phyloP scores from a whole-genome alignment of 306 rosid genomes.

The Cucumis melo region DNA sequence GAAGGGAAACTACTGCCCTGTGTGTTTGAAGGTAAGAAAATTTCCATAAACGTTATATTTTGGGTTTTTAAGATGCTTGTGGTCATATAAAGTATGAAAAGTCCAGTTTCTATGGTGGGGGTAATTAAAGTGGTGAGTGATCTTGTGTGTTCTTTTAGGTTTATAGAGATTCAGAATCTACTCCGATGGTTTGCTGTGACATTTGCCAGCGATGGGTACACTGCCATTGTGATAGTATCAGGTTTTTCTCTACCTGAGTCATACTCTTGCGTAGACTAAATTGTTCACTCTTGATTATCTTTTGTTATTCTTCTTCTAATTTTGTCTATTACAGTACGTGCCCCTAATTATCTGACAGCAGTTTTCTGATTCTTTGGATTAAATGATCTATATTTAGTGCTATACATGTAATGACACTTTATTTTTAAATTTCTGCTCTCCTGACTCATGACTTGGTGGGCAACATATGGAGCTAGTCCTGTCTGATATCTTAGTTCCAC shows the following conservation, averaged over 20 bases:
- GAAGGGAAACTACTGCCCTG: constrained; percentile 97
- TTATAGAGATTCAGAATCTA: constrained; percentile 96
- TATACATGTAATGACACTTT: not conserved
- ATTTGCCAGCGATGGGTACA: constrained; percentile 98
- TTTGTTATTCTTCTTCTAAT: not conserved
- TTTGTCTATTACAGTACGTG: not conserved
- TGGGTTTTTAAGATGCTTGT: not conserved
- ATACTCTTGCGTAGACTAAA: not conserved
- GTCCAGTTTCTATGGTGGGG: not conserved
- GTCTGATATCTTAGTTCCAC: not conserved
- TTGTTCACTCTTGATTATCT: not conserved
- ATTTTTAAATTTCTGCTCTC: not conserved
- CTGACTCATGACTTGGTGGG: not conserved
- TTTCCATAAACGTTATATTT: not conserved
- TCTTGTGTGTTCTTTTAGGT: constrained; percentile 43
- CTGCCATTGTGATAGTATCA: constrained; percentile 92
- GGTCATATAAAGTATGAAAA: not conserved
- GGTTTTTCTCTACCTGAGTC: constrained; percentile 29
- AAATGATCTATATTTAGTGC: not conserved
- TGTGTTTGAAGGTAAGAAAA: constrained; percentile 75
- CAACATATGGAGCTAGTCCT: not conserved
- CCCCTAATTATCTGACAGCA: not conserved
- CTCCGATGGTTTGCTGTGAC: constrained; percentile 99
- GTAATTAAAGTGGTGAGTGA: constrained; percentile 8
- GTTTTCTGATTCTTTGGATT: not conserved